Percentiles rank a stretch among this genome's conserved stretches.
Evolutionary conservation across 2,329 filamentous ascomycete species (phyloP).

Genomic region (Orbilia quercus): DNA sequence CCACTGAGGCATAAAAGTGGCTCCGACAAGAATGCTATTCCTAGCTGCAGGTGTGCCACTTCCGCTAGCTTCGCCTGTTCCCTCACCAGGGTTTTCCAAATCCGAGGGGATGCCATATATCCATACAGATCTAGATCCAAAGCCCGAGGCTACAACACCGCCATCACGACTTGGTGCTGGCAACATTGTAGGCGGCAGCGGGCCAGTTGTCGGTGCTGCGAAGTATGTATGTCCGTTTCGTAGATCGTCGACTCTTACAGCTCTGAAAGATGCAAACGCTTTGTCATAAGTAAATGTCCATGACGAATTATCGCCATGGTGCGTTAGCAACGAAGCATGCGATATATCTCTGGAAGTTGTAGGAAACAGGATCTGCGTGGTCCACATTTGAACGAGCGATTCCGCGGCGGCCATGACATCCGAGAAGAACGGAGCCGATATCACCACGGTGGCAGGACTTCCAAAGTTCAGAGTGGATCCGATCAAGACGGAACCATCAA

Average conservation of each 20-base stretch:
- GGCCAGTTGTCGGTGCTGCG: constrained; percentile 70
- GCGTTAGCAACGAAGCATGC: constrained; percentile 75
- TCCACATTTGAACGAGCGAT: constrained; percentile 80
- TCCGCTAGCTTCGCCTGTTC: constrained; percentile 52
- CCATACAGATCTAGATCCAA: constrained; percentile 78
- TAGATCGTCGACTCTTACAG: constrained; percentile 78
- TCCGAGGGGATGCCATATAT: constrained; percentile 81
- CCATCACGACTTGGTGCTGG: constrained; percentile 76
- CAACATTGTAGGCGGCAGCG: constrained; percentile 73
- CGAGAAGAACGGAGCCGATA: constrained; percentile 83
- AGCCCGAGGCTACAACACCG: constrained; percentile 78
- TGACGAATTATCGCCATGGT: constrained; percentile 73
- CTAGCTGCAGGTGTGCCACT: constrained; percentile 50
- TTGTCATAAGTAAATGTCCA: constrained; percentile 84
- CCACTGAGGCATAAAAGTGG: constrained; percentile 71
- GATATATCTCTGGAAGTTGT: constrained; percentile 83
- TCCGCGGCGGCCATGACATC: constrained; percentile 69
- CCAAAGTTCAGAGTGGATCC: constrained; percentile 76
- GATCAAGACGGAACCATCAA: constrained; percentile 80
- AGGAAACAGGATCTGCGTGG: constrained; percentile 84
- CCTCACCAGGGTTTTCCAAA: constrained; percentile 66
- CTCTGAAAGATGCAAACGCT: constrained; percentile 80
- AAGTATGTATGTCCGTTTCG: constrained; percentile 83
- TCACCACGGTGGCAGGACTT: constrained; percentile 76
- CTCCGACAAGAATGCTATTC: constrained; percentile 54